Evolutionary conservation across 2,329 filamentous ascomycete species (phyloP).

Genomic region (Alternaria brassicicola): DNA sequence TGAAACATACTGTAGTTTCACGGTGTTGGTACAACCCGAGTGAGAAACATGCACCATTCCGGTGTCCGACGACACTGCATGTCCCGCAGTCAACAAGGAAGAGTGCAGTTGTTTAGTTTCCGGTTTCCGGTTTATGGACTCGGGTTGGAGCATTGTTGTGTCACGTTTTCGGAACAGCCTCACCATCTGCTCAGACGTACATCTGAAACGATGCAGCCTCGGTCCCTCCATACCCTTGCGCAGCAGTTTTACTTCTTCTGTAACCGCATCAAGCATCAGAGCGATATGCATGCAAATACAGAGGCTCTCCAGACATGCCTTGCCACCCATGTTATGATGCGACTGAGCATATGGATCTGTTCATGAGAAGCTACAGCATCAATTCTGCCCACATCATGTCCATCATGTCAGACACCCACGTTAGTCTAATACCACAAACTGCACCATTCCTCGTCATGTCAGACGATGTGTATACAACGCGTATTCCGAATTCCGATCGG

Average conservation of each 20-base stretch:
- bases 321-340: not conserved
- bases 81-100: slow-evolving; percentile 20
- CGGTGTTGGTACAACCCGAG: slow-evolving; percentile 18
- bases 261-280: not conserved
- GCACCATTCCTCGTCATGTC: not conserved
- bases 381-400: not conserved
- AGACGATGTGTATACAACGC: not conserved
- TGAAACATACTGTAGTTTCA: slow-evolving; percentile 32
- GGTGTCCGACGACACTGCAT: slow-evolving; percentile 5
- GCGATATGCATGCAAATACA: not conserved
- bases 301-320: not conserved
- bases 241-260: slow-evolving; percentile 1
- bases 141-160: slow-evolving; percentile 2
- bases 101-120: slow-evolving; percentile 19
- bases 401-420: not conserved
- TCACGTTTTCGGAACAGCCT: slow-evolving; percentile 33
- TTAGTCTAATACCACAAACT: not conserved
- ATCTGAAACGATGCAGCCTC: slow-evolving; percentile 36
- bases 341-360: not conserved
- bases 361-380: not conserved
- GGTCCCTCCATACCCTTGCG: not conserved
- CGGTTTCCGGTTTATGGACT: slow-evolving; percentile 10
- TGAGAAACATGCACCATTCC: not conserved
- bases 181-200: slow-evolving; percentile 31
- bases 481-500: not conserved